Percentiles rank a stretch among this genome's conserved stretches.
Conservation (phyloP, 208 protist genomes). For the Strigomonas galati region DNA sequence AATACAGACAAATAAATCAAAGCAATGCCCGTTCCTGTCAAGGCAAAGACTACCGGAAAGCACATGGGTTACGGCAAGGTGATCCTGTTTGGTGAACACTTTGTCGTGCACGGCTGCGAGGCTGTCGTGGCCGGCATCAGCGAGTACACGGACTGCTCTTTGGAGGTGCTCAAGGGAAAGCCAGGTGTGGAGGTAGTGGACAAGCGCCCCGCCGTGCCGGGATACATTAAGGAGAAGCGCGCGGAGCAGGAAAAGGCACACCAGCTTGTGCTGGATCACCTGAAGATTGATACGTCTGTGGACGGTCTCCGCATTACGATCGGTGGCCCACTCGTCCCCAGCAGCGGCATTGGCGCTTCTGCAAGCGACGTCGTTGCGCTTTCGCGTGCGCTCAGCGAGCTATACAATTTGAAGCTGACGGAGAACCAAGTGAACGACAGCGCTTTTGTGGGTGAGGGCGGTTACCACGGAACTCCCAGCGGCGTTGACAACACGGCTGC, state of each 20-base stretch:
- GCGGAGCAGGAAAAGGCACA: constrained; percentile 78
- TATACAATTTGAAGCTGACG: constrained; percentile 55
- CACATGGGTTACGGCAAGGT: constrained; percentile 87
- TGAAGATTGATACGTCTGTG: constrained; percentile 57
- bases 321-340: constrained; percentile 64
- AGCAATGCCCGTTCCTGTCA: constrained; percentile 33
- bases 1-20: not conserved
- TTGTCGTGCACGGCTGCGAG: constrained; percentile 85
- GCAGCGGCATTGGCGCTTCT: constrained; percentile 80
- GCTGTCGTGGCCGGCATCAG: constrained; percentile 77
- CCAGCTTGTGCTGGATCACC: constrained; percentile 61
- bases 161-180: constrained; percentile 33
- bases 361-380: constrained; percentile 77
- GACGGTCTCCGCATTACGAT: constrained; percentile 62
- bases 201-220: constrained; percentile 65
- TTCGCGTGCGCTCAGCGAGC: constrained; percentile 69
- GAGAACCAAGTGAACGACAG: constrained; percentile 64
- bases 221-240: constrained; percentile 74
- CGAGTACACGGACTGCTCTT: constrained; percentile 72
- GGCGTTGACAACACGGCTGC: constrained; percentile 88
- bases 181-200: constrained; percentile 65
- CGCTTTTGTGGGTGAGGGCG: constrained; percentile 69
- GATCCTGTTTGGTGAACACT: constrained; percentile 93
- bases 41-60: constrained; percentile 33
- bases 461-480: constrained; percentile 87